Conservation (phyloP, 2,329 filamentous ascomycete genomes). For the Aureobasidium sp. region DNA sequence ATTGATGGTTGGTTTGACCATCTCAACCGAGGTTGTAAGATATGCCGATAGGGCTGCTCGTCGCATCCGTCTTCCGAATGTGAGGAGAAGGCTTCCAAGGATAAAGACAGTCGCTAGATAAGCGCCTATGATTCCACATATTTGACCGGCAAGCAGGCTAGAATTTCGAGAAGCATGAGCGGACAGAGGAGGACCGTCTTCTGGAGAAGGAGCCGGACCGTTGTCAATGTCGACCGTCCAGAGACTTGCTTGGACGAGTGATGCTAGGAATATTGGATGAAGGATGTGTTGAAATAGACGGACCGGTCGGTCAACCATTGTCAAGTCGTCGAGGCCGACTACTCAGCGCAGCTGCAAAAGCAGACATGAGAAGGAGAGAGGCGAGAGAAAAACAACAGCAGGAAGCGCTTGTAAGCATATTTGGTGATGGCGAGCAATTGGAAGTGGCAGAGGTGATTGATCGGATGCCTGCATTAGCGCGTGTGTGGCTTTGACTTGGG, state of each 20-base stretch:
- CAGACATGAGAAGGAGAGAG: not conserved
- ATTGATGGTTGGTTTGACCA: slow-evolving; percentile 43
- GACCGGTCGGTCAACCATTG: not conserved
- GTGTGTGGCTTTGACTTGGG: not conserved
- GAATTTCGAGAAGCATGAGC: slow-evolving; percentile 53
- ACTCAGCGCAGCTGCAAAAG: not conserved
- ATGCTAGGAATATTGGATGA: not conserved
- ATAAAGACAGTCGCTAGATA: slow-evolving; percentile 74
- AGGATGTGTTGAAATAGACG: not conserved
- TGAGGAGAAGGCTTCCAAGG: slow-evolving; percentile 56
- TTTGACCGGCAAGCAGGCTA: slow-evolving; percentile 67
- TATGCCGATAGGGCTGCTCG: slow-evolving; percentile 42
- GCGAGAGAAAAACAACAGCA: not conserved
- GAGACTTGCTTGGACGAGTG: slow-evolving; percentile 18
- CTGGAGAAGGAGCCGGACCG: slow-evolving; percentile 51
- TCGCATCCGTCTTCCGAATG: slow-evolving; percentile 38
- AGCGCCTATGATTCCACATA: slow-evolving; percentile 74
- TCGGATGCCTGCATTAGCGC: slow-evolving; percentile 7
- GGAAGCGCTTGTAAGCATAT: not conserved
- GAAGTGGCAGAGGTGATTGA: slow-evolving; percentile 1
- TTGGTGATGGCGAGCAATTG: not conserved
- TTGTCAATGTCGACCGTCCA: slow-evolving; percentile 45
- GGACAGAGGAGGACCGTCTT: slow-evolving; percentile 55
- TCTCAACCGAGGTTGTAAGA: slow-evolving; percentile 48
- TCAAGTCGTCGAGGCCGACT: not conserved